phyloP scores from a whole-genome alignment of 768 basidiomycete species.

The Pisolithus marmoratus region DNA sequence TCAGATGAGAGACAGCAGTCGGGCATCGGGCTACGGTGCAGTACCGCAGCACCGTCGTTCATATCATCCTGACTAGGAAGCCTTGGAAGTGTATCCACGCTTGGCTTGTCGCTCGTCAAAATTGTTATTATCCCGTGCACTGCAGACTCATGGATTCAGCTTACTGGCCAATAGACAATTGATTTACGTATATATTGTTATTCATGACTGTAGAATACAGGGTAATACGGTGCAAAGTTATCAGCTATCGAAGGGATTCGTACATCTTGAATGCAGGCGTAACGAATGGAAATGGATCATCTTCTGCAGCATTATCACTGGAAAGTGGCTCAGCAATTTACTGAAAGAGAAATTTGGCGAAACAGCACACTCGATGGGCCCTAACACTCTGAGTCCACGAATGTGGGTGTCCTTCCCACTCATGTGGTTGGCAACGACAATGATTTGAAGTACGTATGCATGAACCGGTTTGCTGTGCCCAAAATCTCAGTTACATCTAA shows the following conservation, averaged over 20 bases:
- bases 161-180: conserved; percentile 4
- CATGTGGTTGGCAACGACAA: conserved; percentile 91
- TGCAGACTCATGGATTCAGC: not conserved
- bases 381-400: conserved; percentile 82
- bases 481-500: not conserved
- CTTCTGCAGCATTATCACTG: conserved; percentile 44
- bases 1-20: conserved; percentile 21
- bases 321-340: not conserved
- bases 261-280: conserved; percentile 67
- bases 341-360: not conserved
- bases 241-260: conserved; percentile 60
- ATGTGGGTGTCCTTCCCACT: conserved; percentile 99
- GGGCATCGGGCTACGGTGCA: conserved; percentile 18
- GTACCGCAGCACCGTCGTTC: conserved; percentile 23
- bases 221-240: conserved; percentile 16
- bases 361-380: conserved; percentile 65
- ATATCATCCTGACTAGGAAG: conserved; percentile 22
- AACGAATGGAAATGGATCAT: conserved; percentile 70
- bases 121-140: conserved; percentile 5
- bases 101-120: not conserved
- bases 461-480: conserved; percentile 70
- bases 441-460: conserved; percentile 86
- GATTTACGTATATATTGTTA: conserved; percentile 9
- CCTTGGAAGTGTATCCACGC: not conserved
- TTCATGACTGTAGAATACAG: conserved; percentile 21